Percentiles rank a stretch among this genome's conserved stretches.
Evolutionary conservation across 148 eudicot genomes (phyloP).

Genomic region (Rheum nobile): DNA sequence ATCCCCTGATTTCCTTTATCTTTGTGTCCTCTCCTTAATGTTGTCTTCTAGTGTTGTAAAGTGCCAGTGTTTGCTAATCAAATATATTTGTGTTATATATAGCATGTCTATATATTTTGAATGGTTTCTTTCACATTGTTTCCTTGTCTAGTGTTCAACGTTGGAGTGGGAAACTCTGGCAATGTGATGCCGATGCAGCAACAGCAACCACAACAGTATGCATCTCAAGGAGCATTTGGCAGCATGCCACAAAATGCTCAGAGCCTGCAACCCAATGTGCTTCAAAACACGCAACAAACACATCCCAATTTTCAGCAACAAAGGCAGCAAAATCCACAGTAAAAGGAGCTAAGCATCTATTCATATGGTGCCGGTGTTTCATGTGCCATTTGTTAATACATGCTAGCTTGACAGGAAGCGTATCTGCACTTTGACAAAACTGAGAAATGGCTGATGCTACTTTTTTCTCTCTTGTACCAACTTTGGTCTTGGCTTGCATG

Average conservation of each 20-base stretch:
- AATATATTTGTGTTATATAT: neutral
- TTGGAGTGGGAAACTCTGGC: conserved; percentile 62
- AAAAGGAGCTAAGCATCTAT: neutral
- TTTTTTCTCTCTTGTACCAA: neutral
- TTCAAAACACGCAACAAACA: conserved; percentile 52
- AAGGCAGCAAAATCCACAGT: conserved; percentile 73
- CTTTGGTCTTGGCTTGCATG: neutral
- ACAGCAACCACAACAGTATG: conserved; percentile 46
- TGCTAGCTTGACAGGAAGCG: neutral
- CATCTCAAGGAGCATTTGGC: conserved; percentile 65
- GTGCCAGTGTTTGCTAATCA: neutral
- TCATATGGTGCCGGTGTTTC: neutral
- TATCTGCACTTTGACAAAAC: neutral
- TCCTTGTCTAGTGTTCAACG: conserved; percentile 50
- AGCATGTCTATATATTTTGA: neutral
- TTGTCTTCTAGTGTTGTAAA: neutral
- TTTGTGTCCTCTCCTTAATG: neutral
- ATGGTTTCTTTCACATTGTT: conserved; percentile 6
- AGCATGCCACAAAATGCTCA: conserved; percentile 57
- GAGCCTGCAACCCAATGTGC: conserved; percentile 63
- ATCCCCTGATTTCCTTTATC: neutral
- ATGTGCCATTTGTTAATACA: neutral
- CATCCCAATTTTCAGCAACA: conserved; percentile 82
- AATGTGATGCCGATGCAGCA: conserved; percentile 74
- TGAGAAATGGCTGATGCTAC: neutral